Evolutionary conservation across 495 filamentous ascomycete genomes (phyloP).

Genomic region (Podospora bellae-mahoneyi): DNA sequence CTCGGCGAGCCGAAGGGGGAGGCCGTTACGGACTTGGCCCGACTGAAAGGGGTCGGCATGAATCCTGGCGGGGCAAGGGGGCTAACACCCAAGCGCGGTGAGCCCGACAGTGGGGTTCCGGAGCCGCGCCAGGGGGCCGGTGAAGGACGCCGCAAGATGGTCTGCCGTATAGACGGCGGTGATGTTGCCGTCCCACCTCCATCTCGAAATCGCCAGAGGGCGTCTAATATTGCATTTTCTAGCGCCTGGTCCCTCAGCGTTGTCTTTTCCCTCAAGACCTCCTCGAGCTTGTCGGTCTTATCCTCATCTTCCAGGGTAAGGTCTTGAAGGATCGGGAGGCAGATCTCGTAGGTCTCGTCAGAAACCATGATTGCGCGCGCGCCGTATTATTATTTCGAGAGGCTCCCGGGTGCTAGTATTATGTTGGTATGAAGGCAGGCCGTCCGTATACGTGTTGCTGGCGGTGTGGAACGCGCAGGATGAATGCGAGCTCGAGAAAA

Average conservation of each 20-base stretch:
- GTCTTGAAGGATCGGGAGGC: constrained; percentile 84
- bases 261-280: constrained; percentile 76
- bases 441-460: not conserved
- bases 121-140: constrained; percentile 90
- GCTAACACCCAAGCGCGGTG: constrained; percentile 70
- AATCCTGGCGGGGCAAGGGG: constrained; percentile 81
- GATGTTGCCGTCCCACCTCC: constrained; percentile 70
- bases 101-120: constrained; percentile 72
- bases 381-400: constrained; percentile 4
- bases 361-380: constrained; percentile 65
- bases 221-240: constrained; percentile 87
- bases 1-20: constrained; percentile 94
- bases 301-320: constrained; percentile 84
- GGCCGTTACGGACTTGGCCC: constrained; percentile 67
- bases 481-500: constrained; percentile 7
- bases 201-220: constrained; percentile 87
- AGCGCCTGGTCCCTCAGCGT: constrained; percentile 70
- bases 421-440: not conserved
- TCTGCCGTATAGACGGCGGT: constrained; percentile 76
- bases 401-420: not conserved
- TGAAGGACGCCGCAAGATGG: constrained; percentile 82
- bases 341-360: constrained; percentile 87
- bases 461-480: constrained; percentile 3
- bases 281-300: constrained; percentile 87
- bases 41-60: constrained; percentile 67